Evolutionary conservation across 306 rosid genomes (phyloP).

Genomic region (Medicago truncatula): MtrunA17r5.0-ANR NC_053044.1:50052501-50053000

Average conservation of each 20-base stretch:
- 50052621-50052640: constrained; percentile 69
- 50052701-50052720: constrained; percentile 29
- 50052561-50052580: neutral
- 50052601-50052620: constrained; percentile 53
- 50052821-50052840: constrained; percentile 4
- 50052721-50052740: constrained; percentile 40
- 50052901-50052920: neutral
- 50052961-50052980: no score
- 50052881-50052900: no score
- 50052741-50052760: constrained; percentile 41
- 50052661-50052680: constrained; percentile 37
- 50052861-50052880: neutral
- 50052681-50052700: constrained; percentile 38
- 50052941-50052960: no score
- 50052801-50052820: constrained; percentile 40
- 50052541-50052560: neutral
- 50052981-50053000: no score
- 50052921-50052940: no score
- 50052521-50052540: constrained; percentile 50
- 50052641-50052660: constrained; percentile 46
- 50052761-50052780: constrained; percentile 39
- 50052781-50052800: constrained; percentile 43
- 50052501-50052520: neutral
- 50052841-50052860: neutral
- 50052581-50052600: no score